phyloP scores from a whole-genome alignment of 768 basidiomycete genomes.

The Suillus placidus region DNA sequence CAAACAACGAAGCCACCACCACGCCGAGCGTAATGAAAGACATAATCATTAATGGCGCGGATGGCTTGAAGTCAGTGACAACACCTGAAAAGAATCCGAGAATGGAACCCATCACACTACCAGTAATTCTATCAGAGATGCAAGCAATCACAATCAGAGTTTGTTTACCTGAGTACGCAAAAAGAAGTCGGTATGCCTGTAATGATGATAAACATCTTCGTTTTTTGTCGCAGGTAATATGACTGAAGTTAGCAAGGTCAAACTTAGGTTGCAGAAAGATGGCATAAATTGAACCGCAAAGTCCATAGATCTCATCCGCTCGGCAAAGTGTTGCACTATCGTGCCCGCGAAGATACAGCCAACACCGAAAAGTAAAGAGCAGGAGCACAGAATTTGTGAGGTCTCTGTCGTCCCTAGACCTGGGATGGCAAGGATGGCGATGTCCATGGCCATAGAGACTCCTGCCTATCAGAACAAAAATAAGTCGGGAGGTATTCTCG shows the following conservation, averaged over 20 bases:
- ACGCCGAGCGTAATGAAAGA: background rate
- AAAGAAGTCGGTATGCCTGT: background rate
- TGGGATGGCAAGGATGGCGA: constrained; percentile 7
- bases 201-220: background rate
- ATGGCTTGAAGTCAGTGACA: background rate
- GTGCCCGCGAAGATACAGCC: background rate
- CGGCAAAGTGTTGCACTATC: constrained; percentile 4
- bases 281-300: background rate
- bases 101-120: background rate
- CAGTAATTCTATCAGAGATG: background rate
- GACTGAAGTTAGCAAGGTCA: background rate
- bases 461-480: constrained; percentile 2
- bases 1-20: background rate
- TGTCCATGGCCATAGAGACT: constrained; percentile 6
- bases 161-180: background rate
- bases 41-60: background rate
- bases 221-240: background rate
- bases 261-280: background rate
- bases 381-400: background rate
- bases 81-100: background rate
- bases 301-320: constrained; percentile 2
- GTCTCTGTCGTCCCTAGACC: background rate
- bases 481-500: background rate
- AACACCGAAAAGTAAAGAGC: constrained; percentile 4
- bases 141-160: background rate